A percentile compares a stretch with the other conserved stretches of the same genome.
Conservation (phyloP, 208 protist genomes). For the Acanthamoeba royreba region DNA sequence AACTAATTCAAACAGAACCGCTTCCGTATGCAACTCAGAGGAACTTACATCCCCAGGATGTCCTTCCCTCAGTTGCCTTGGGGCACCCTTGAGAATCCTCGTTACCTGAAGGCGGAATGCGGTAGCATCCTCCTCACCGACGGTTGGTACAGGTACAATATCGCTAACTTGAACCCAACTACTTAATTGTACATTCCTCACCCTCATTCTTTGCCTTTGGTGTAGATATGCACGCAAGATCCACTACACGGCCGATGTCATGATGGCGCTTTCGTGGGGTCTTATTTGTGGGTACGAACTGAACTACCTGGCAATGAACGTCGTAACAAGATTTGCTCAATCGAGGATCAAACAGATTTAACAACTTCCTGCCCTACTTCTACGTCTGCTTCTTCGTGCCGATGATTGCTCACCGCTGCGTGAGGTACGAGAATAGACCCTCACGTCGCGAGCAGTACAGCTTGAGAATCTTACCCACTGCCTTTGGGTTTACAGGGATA, state of each 20-base stretch:
- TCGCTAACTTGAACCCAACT: no score
- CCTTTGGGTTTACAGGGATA: neutral
- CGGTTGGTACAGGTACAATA: slow-evolving; percentile 83
- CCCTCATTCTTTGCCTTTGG: neutral
- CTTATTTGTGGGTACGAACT: slow-evolving; percentile 82
- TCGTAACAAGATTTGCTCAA: no score
- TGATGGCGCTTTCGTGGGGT: slow-evolving; percentile 91
- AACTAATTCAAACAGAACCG: neutral
- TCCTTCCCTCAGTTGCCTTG: slow-evolving; percentile 93
- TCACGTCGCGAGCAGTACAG: neutral
- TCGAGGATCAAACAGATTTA: neutral
- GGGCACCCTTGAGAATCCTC: slow-evolving; percentile 87
- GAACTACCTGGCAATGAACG: no score
- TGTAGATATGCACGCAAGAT: slow-evolving; percentile 88
- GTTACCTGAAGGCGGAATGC: slow-evolving; percentile 83
- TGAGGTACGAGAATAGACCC: slow-evolving; percentile 84
- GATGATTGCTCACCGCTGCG: slow-evolving; percentile 88
- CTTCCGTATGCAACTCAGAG: slow-evolving; percentile 87
- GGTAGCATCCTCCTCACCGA: slow-evolving; percentile 88
- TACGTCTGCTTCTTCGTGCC: slow-evolving; percentile 92
- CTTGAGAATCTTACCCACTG: neutral
- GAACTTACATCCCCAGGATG: slow-evolving; percentile 79
- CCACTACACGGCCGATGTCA: slow-evolving; percentile 92
- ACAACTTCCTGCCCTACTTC: slow-evolving; percentile 91
- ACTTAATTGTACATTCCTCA: no score